Evolutionary conservation across 1,284 basidiomycete genomes (phyloP).

Genomic region (Abortiporus biennis): DNA sequence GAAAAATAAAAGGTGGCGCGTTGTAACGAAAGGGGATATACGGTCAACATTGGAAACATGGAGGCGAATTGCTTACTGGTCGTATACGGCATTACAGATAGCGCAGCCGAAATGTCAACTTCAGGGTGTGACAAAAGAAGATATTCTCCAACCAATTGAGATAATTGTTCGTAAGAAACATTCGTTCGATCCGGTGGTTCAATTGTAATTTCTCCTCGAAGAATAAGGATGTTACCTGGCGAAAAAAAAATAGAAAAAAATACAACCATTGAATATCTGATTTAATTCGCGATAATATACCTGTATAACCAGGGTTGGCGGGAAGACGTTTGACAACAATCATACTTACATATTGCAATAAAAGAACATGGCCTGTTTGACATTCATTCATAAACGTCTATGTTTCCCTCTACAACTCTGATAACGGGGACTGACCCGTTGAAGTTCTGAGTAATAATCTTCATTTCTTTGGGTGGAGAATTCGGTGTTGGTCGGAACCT

Average conservation of each 20-base stretch:
- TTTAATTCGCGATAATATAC: neutral
- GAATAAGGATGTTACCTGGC: slow-evolving; percentile 77
- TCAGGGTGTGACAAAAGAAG: slow-evolving; percentile 56
- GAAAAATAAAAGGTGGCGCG: too few relatives aligned
- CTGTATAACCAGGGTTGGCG: too few relatives aligned
- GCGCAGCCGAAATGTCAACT: slow-evolving; percentile 69
- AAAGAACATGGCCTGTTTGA: slow-evolving; percentile 78
- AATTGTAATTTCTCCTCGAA: slow-evolving; percentile 72
- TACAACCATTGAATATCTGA: slow-evolving; percentile 9
- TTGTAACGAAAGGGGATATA: too few relatives aligned
- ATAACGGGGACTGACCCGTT: slow-evolving; percentile 52
- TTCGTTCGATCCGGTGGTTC: slow-evolving; percentile 54
- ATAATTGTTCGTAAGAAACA: slow-evolving; percentile 81
- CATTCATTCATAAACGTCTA: neutral
- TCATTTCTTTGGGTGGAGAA: slow-evolving; percentile 30
- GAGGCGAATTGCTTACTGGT: too few relatives aligned
- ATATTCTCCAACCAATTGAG: slow-evolving; percentile 79
- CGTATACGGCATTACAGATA: slow-evolving; percentile 79
- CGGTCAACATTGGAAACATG: too few relatives aligned
- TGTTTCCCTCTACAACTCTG: slow-evolving; percentile 2
- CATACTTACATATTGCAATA: slow-evolving; percentile 72
- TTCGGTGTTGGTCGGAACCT: slow-evolving; percentile 36
- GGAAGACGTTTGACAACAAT: slow-evolving; percentile 5
- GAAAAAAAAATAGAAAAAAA: slow-evolving; percentile 5
- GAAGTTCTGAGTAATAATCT: slow-evolving; percentile 79